Evolutionary conservation across 768 basidiomycete genomes (phyloP), one percentile per base, ranked within the genome.

Genomic region (Tricholoma sp.): DNA sequence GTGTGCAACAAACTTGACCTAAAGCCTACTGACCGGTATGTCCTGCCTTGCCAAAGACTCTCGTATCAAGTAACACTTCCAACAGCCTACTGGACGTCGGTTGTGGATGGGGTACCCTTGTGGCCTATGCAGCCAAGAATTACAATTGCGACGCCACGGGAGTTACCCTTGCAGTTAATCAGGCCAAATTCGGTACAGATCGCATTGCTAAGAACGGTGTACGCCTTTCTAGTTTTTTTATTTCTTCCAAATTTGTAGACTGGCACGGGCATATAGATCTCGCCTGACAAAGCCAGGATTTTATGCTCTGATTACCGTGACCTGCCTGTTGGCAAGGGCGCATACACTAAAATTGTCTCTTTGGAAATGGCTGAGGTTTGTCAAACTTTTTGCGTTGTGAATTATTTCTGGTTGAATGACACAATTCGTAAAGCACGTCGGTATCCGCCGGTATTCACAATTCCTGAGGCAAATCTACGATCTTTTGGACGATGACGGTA

Each of bases 331-430:
- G 80, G 85, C 39, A 74, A 66, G 32, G 86, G 87, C 53, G 83
- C 84, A 57, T 99, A 89, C 68, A 87, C 85, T 66, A 98, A 98
- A 79, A 98, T 99, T 54, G 94, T 96, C 50, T 88, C 86, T 59
- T 80, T 99, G 59, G 97, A 99, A 71, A 98, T 98, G 96, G 96
- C 96, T 16, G 97, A 99, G 82, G 89, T 89, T 57, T 19, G 78
- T 54, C 22, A 5, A 29, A 14, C 56, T 43, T 21, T 18, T 52
- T 18, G n/a, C n/a, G n/a, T n/a, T n/a, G n/a, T n/a, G n/a, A n/a
- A n/a, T 7, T 24, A n/a, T 31, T 32, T 51, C 43, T 50, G 29
- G 37, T 21, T 55, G 51, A 2, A 57, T 47, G 41, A 45, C 18
- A n/a, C 37, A 0, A 50, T 14, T 32, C n/a, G 50, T 45, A 14